Conservation (phyloP, 2,329 filamentous ascomycete species). For the Cercospora zeae-maydis region DNA sequence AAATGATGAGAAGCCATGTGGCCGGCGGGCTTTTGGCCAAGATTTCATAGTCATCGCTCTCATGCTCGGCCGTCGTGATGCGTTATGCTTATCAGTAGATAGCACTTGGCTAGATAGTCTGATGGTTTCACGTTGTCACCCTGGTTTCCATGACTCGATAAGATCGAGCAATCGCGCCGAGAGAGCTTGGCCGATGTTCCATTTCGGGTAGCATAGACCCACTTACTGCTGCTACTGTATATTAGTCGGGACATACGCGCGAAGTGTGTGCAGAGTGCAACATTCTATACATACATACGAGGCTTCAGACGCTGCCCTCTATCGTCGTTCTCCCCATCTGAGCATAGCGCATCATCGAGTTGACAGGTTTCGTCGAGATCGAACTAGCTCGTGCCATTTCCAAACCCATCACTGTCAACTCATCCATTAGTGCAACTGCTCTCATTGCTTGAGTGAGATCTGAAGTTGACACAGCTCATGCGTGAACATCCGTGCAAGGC, state of each 20-base stretch:
- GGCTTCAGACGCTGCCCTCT: too few species aligned
- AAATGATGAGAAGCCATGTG: conserved; percentile 9
- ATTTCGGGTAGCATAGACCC: not conserved
- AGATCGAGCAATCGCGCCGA: conserved; percentile 12
- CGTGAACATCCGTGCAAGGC: too few species aligned
- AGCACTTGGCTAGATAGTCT: conserved; percentile 12
- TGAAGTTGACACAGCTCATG: too few species aligned
- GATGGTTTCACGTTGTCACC: conserved; percentile 1
- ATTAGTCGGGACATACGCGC: not conserved
- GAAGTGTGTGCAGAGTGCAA: not conserved
- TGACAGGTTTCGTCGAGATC: too few species aligned
- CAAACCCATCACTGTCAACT: too few species aligned
- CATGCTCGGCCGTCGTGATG: conserved; percentile 10
- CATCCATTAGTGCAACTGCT: too few species aligned
- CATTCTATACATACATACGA: not conserved
- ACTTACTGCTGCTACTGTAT: not conserved
- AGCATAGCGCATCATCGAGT: too few species aligned
- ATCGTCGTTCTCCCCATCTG: too few species aligned
- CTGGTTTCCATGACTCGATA: conserved; percentile 15
- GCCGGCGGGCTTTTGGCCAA: not conserved
- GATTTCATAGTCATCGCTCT: conserved; percentile 1
- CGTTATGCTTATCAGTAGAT: not conserved
- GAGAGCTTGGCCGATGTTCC: not conserved
- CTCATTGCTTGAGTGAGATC: too few species aligned
- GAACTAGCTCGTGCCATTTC: too few species aligned